Percentiles rank a stretch among this genome's conserved stretches.
These are phyloP conservation scores for Chenopodium formosanum DNA, from an alignment of 148 eudicot species.

Conservation along the genomic window DNA sequence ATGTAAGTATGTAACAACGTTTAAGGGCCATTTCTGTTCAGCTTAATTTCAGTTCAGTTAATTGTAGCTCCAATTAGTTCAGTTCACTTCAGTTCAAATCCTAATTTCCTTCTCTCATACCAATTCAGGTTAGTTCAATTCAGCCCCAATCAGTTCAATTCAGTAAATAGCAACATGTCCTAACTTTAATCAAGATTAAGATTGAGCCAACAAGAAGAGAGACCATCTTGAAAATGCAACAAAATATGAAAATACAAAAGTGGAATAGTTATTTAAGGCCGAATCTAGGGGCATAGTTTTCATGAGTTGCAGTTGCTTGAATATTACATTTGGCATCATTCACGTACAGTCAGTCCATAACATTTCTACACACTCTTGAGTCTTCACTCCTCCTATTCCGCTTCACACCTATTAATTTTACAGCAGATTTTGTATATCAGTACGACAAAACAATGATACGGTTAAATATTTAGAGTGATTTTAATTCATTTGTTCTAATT, in stretches of 20 bases:
- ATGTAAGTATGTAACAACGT: too few relatives aligned
- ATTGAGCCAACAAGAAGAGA: background rate
- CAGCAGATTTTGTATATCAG: background rate
- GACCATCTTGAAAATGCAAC: background rate
- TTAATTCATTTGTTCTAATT: too few relatives aligned
- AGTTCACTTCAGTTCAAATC: too few relatives aligned
- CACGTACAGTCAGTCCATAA: background rate
- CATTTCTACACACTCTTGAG: background rate
- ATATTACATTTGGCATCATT: constrained; percentile 14
- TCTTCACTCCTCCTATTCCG: background rate
- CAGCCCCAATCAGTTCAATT: too few relatives aligned
- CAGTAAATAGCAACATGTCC: too few relatives aligned
- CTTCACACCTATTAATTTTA: background rate
- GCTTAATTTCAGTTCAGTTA: too few relatives aligned
- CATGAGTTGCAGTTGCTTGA: background rate
- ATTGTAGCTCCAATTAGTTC: too few relatives aligned
- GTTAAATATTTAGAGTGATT: too few relatives aligned
- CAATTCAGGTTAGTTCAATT: too few relatives aligned
- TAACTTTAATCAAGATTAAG: background rate
- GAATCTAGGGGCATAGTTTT: constrained; percentile 11
- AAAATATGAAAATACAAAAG: background rate
- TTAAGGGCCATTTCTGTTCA: too few relatives aligned
- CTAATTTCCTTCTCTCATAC: too few relatives aligned
- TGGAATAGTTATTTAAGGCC: background rate
- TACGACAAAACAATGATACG: too few relatives aligned